These are phyloP conservation scores for Aspergillus alliaceus DNA, from an alignment of 2,329 filamentous ascomycete genomes.

Conservation along the genomic window DNA sequence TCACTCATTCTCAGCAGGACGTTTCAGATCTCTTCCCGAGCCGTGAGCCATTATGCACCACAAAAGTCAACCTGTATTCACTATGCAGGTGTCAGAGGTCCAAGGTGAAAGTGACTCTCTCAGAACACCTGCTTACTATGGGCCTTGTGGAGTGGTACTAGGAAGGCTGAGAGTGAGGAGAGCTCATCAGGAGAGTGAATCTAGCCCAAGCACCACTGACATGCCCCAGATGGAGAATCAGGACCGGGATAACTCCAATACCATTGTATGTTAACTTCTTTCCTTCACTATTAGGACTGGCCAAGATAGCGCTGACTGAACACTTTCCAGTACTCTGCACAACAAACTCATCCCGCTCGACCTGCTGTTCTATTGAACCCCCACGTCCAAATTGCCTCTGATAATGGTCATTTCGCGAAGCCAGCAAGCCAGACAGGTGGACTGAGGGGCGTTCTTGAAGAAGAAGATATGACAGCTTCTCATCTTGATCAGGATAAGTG, in stretches of 20 bases:
- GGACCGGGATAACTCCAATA: not conserved
- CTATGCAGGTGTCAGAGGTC: not conserved
- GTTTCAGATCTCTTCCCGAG: not conserved
- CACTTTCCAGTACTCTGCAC: not conserved
- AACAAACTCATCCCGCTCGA: not conserved
- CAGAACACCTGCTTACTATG: not conserved
- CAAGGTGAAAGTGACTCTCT: not conserved
- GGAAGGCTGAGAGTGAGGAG: not conserved
- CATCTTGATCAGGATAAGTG: constrained; percentile 20
- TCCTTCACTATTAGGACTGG: not conserved
- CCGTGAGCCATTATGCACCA: not conserved
- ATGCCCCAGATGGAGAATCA: not conserved
- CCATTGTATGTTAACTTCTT: not conserved
- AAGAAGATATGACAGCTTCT: constrained; percentile 10
- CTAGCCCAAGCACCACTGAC: not conserved
- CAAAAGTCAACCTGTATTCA: not conserved
- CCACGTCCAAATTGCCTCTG: not conserved
- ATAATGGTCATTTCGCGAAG: not conserved
- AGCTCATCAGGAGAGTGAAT: not conserved
- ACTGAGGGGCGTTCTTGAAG: not conserved
- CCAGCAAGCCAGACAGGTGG: not conserved
- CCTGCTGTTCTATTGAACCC: not conserved
- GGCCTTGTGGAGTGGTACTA: not conserved
- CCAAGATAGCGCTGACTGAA: not conserved
- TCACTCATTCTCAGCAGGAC: not conserved